Evolutionary conservation across 371 early-diverging fungal genomes (phyloP), one percentile per base, ranked within the genome.

Genomic region (Batkoa obscura): DNA sequence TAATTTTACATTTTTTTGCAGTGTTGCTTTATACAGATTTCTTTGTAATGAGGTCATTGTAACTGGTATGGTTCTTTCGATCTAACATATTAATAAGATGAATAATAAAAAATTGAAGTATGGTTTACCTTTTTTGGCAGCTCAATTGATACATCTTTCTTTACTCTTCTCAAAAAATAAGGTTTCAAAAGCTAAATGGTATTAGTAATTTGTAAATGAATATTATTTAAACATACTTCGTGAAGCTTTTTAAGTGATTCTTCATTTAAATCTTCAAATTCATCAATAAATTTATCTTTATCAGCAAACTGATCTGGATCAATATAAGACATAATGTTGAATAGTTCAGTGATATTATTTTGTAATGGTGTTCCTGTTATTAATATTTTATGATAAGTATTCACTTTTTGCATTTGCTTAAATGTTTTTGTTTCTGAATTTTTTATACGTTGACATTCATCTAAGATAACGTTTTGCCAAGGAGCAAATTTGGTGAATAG

Each of bases 361-460:
- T 99, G 94, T 30, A 95, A 76, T 9, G 99, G 99, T 0, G 99
- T 99, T 56, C 99, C 99, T 0, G 98, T 98, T 36, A 99, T 80
- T 45, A 99, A 70, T 48, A 99, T 79, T 52, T 97, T 84, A 64
- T 94, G 88, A 55, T 83, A 73, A 43, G 92, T 89, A 31, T 81
- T 71, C 58, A 98, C 76, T 36, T 79, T 71, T 56, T 94, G 84
- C 12, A 99, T 85, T 30, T 92, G 84, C 62, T 86, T 86, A 0
- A 93, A 90, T 17, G 97, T 78, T 67, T 83, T 79, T 1, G 94
- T 90, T 67, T 94, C 92, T 67, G 93, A 90, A 67, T 99, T 99
- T 71, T 99, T 99, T 71, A 99, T 88, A 56, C 99, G 83, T 64
- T 99, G 99, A 0, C 98, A 99, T 71, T 99, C 99, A 68, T 99